Conservation (phyloP, 2,329 filamentous ascomycete genomes). For the Fusarium duplospermum region DNA sequence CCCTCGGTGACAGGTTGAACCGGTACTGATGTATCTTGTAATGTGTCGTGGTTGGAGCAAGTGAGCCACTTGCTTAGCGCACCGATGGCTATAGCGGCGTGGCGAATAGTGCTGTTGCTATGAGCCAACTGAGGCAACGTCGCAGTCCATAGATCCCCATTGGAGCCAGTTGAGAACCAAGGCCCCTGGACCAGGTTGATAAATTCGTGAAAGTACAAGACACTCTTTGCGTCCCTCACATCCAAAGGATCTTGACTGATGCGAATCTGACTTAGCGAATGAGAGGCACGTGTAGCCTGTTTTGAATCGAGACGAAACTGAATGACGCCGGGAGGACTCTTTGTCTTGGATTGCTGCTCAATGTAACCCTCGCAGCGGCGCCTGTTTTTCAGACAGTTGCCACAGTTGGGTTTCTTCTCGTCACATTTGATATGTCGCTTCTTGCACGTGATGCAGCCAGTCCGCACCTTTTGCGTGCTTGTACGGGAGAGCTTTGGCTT, state of each 20-base stretch:
- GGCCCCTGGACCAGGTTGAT: conserved; percentile 42
- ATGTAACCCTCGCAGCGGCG: conserved; percentile 35
- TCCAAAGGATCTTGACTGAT: conserved; percentile 19
- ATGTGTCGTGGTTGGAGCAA: neutral
- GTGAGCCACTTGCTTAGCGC: conserved; percentile 39
- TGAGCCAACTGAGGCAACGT: conserved; percentile 48
- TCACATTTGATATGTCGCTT: conserved; percentile 41
- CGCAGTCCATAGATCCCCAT: conserved; percentile 43
- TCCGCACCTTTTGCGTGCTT: conserved; percentile 34
- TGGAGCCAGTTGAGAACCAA: conserved; percentile 44
- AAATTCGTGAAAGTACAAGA: conserved; percentile 49
- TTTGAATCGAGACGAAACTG: conserved; percentile 43
- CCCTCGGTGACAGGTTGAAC: neutral
- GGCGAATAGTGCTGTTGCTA: conserved; percentile 42
- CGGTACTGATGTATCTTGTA: neutral
- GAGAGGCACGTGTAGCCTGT: neutral
- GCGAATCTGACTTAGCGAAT: conserved; percentile 10
- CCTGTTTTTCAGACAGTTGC: conserved; percentile 27
- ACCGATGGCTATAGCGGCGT: conserved; percentile 49
- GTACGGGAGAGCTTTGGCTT: conserved; percentile 31
- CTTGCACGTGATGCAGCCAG: conserved; percentile 42
- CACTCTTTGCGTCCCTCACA: conserved; percentile 17
- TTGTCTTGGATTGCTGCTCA: neutral
- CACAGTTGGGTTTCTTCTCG: conserved; percentile 27
- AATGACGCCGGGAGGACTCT: neutral